These are phyloP conservation scores for Excoecaria cochinchinensis DNA, from an alignment of 345 rosid species.

Conservation along the genomic window DNA sequence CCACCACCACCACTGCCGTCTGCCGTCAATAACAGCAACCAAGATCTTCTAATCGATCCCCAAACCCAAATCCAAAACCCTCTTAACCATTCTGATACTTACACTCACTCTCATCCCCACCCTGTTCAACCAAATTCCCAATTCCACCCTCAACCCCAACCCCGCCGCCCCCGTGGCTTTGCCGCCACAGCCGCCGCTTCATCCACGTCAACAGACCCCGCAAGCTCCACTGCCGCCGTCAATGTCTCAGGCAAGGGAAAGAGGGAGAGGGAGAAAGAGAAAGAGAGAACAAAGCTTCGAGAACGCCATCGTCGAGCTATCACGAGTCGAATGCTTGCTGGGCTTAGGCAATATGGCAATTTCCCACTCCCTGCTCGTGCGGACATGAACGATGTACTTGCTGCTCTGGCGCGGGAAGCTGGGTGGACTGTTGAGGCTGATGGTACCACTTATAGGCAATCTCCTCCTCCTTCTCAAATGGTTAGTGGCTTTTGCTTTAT, in stretches of 20 bases:
- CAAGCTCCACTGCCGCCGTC: slow-evolving; percentile 10
- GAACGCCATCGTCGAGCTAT: slow-evolving; percentile 96
- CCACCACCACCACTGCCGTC: not conserved
- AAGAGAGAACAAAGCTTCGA: slow-evolving; percentile 92
- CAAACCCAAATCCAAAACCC: slow-evolving; percentile 14
- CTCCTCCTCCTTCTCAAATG: slow-evolving; percentile 64
- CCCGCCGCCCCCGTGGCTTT: slow-evolving; percentile 80
- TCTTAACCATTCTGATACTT: slow-evolving; percentile 14
- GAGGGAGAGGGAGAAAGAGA: slow-evolving; percentile 91
- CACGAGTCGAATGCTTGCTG: slow-evolving; percentile 95
- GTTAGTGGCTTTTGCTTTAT: slow-evolving; percentile 28
- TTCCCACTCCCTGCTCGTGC: slow-evolving; percentile 98
- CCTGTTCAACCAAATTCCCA: slow-evolving; percentile 12
- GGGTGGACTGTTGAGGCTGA: slow-evolving; percentile 97
- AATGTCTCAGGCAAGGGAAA: slow-evolving; percentile 49
- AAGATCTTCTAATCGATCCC: not conserved
- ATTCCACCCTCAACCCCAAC: slow-evolving; percentile 33
- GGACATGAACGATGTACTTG: slow-evolving; percentile 98
- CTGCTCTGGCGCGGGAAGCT: slow-evolving; percentile 95
- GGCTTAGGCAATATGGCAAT: slow-evolving; percentile 87
- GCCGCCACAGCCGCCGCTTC: slow-evolving; percentile 62
- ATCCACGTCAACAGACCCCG: slow-evolving; percentile 24
- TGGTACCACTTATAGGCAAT: slow-evolving; percentile 77
- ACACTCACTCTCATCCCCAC: slow-evolving; percentile 18
- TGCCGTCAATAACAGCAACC: not conserved